phyloP scores from a whole-genome alignment of 164 flowering plant species.

The Litsea cubeba region DNA sequence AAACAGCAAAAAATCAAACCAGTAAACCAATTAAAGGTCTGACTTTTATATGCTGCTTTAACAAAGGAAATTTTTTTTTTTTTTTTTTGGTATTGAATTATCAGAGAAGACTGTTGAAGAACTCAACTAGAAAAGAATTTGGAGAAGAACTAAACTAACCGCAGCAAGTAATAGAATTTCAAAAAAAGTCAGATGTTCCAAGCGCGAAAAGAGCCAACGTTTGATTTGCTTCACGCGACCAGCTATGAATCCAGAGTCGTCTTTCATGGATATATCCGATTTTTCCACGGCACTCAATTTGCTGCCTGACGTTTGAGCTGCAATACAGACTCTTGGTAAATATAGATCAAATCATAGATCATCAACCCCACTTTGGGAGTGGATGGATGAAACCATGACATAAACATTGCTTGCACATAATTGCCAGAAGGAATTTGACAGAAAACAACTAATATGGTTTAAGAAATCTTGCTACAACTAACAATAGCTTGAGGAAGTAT shows the following conservation, averaged over 20 bases:
- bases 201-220: constrained; percentile 65
- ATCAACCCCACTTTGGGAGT: not conserved
- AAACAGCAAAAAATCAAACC: not conserved
- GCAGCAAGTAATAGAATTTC: constrained; percentile 89
- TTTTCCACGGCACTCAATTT: constrained; percentile 64
- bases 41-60: too few relatives aligned
- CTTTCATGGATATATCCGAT: constrained; percentile 46
- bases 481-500: too few relatives aligned
- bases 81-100: not conserved
- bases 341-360: not conserved
- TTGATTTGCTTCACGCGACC: constrained; percentile 39
- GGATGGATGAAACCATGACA: not conserved
- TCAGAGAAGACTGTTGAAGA: not conserved
- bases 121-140: not conserved
- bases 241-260: constrained; percentile 47
- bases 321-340: constrained; percentile 7
- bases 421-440: not conserved
- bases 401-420: not conserved
- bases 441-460: not conserved
- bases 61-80: too few relatives aligned
- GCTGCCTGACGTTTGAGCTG: constrained; percentile 75
- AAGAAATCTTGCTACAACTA: not conserved
- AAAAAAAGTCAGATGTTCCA: constrained; percentile 84
- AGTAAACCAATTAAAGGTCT: not conserved
- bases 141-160: constrained; percentile 43